Percentiles rank a stretch among this genome's conserved stretches.
These are phyloP conservation scores for Mortierella sp. DNA, from an alignment of 371 early-diverging fungal genomes.

Conservation along the genomic window DNA sequence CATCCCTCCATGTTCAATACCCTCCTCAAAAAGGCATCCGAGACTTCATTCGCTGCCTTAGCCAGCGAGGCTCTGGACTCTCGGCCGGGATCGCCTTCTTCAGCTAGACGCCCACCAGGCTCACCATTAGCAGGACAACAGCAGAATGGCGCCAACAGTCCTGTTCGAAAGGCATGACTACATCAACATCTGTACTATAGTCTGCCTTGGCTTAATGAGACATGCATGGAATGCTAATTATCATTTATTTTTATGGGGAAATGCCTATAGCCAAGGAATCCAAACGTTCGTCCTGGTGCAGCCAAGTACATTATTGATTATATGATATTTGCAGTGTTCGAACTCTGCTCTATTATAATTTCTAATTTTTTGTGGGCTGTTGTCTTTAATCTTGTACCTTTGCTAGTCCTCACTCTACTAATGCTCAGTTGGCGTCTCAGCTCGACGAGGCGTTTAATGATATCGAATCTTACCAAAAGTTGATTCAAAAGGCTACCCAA, in stretches of 20 bases:
- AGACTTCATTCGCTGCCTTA: conserved; percentile 49
- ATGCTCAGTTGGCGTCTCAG: conserved; percentile 46
- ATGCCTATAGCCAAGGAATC: conserved; percentile 25
- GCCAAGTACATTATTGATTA: conserved; percentile 17
- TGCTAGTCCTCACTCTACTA: conserved; percentile 44
- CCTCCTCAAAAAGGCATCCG: conserved; percentile 57
- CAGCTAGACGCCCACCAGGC: conserved; percentile 32
- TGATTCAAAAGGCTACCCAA: conserved; percentile 46
- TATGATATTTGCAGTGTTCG: neutral
- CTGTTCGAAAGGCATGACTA: conserved; percentile 43
- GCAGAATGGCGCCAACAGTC: conserved; percentile 21
- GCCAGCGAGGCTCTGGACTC: conserved; percentile 54
- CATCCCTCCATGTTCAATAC: conserved; percentile 45
- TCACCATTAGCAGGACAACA: conserved; percentile 41
- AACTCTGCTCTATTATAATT: neutral
- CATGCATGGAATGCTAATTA: neutral
- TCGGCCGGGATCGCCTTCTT: conserved; percentile 46
- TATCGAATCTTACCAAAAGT: conserved; percentile 45
- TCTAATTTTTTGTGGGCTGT: neutral
- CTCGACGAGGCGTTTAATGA: conserved; percentile 49
- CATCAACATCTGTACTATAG: neutral
- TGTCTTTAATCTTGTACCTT: neutral
- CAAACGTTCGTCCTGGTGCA: conserved; percentile 22
- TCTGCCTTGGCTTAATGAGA: neutral
- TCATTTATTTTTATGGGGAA: neutral